Evolutionary conservation across 257 asterid genomes (phyloP), one percentile per base, ranked within the genome.

Genomic region (Rubia yunnanensis): DNA sequence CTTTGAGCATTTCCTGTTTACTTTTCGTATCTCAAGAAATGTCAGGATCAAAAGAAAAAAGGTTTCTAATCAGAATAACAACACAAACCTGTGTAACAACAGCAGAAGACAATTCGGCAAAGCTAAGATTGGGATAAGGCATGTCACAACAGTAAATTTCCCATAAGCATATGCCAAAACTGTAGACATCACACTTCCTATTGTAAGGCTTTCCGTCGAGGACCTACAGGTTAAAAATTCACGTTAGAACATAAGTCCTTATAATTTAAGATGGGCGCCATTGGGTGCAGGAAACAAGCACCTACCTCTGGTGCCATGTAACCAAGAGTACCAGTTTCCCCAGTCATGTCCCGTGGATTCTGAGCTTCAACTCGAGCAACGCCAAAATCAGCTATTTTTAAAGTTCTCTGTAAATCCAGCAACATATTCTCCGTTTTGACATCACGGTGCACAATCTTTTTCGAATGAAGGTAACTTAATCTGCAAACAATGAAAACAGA

Each of bases 301-400:
- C 65, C 17, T 79, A 84, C 87, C 84, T 84, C 87, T 0, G 87
- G 87, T 24, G 87, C 90, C 90, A 82, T 84, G 76, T 84, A 84
- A 65, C 90, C 85, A 38, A 84, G 87, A 17, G 90, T 82, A 23
- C 90, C 90, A 9, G 87, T 81, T 74, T 79, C 81, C 50, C 85
- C 89, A 6, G 89, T 84, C 87, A 81, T 84, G 73, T 84, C 90
- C 74, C 82, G 70, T 1, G 84, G 87, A 76, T 84, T 82, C 68
- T 84, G 90, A 70, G 90, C 90, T 74, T 84, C 87, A 46, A 84
- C 76, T 34, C 90, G 79, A 68, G 90, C 85, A 72, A 82, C 85
- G 5, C 87, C 90, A 72, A 84, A 84, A 62, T 81, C 87, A 3
- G 89, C 89, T 4, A 84, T 84, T 74, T 80, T 84, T 52, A 84